Base-by-base conservation (phyloP, 441 rosid genomes). In the Pelargonium hybrid region DNA sequence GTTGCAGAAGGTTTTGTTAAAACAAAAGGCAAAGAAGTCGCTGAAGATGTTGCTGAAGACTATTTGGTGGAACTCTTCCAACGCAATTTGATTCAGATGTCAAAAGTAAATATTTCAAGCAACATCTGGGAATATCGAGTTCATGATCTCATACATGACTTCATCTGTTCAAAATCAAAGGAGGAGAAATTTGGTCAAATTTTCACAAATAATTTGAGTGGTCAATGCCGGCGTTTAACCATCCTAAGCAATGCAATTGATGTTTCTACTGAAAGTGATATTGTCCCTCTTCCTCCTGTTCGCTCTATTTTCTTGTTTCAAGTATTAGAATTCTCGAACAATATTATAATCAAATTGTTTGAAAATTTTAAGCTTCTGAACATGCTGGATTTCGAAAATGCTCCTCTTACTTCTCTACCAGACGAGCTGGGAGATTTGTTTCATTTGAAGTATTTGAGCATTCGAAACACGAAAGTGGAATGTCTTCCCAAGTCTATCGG, bases 1-100 rank as follows among this genome's bases (percentile, higher is more conserved):
- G 45, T 68, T 5, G 71, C 76, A 3, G 68, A 73, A 20, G 76
- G 76, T 2, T 73, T 73, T 15, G 37, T 73, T 1, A 18, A 68
- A 61, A 7, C 1, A 29, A 45, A 26, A 13, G 41, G 68, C n/a
- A 4, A 3, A 0, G 6, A 10, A 3, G 20, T 67, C 2, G 1
- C 41, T 10, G 76, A 73, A 26, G 34, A 67, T 15, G 50, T 68
- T 9, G 71, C 52, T 1, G 18, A 47, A n/a, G 62, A 8, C 10
- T 68, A 67, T 48, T 11, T 73, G 8, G 20, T 7, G 3, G 63
- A 57, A 48, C 71, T 68, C 39, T 5, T 73, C 43, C 10, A 23
- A 3, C 31, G 74, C 67, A 68, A 7, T 63, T 14, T 73, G 61
- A 21, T 73, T 45, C 76, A 73, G 57, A 68, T 8, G 9, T 37